Evolutionary conservation across 805 yeast genomes (phyloP), one percentile per base, ranked within the genome.

Genomic region (Nakazawaea anatomiae): DNA sequence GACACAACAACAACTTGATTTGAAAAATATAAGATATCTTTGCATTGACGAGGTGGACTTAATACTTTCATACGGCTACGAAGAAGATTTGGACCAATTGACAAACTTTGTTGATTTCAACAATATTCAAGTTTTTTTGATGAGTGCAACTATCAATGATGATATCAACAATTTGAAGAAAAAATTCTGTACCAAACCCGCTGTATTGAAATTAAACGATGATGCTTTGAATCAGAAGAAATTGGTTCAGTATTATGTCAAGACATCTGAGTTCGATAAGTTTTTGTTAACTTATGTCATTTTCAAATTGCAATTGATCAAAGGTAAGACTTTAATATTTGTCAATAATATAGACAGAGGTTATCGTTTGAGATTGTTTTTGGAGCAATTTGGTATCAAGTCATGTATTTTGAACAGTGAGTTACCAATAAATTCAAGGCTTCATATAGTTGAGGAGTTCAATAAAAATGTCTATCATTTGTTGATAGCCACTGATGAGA

Each of bases 41-140:
- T 95, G 89, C 32, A 87, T 92, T 55, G 99, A 94, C 71, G 99
- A 94, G 69, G 98, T 94, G 31, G 99, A 94, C 70, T 76, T 94
- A 58, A 80, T 94, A 44, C 70, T 89, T 47, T 85, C 96, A 1
- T 94, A 87, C 66, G 99, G 99, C 28, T 89, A 94, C 65, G 79
- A 83, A 57, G 96, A 89, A 7, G 99, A 94, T 68, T 73, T 92
- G 55, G 72, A 78, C 41, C 78, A 76, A 59, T 76, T 94, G 55
- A 76, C 86, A 7, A 72, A 75, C 29, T 77, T 68, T 55, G 69
- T 91, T 55, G 89, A 90, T n/a, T 70, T 83, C 54, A 83, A 83
- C 62, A 81, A 79, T 53, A 72, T 88, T 57, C 99, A 94, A 70
- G 84, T 94, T 2, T 94, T 89, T 68, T 72, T 94, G 58, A 94